Evolutionary conservation across 1,284 basidiomycete species (phyloP).

Genomic region (Amylostereum areolatum): DNA sequence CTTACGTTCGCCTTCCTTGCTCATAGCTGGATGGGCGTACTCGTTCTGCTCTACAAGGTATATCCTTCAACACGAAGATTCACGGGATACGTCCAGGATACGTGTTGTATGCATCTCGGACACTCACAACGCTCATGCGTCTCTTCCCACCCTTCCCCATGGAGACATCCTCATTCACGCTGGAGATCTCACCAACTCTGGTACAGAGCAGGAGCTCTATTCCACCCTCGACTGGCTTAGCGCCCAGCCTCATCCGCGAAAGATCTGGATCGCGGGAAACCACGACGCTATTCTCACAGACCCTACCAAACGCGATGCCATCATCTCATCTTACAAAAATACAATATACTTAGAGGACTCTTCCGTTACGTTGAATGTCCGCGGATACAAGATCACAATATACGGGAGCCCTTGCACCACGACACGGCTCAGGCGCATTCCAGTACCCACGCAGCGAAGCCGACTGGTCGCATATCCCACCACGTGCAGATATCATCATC

Average conservation of each 20-base stretch:
- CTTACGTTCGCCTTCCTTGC: too few species aligned
- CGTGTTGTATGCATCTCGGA: constrained; percentile 34
- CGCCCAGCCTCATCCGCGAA: constrained; percentile 28
- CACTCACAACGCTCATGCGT: constrained; percentile 29
- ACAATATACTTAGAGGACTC: constrained; percentile 27
- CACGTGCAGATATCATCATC: constrained; percentile 30
- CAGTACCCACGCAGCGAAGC: constrained; percentile 26
- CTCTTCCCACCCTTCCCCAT: constrained; percentile 26
- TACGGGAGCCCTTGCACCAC: constrained; percentile 31
- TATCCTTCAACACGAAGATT: neutral
- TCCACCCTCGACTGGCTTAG: constrained; percentile 23
- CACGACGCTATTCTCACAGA: constrained; percentile 27
- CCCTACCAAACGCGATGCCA: neutral
- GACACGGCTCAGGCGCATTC: constrained; percentile 27
- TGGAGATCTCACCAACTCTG: constrained; percentile 31
- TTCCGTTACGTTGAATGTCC: constrained; percentile 17
- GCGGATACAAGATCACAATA: constrained; percentile 22
- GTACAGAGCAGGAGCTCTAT: constrained; percentile 25
- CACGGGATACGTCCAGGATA: constrained; percentile 1
- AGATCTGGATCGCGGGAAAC: constrained; percentile 36
- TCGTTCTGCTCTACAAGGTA: too few species aligned
- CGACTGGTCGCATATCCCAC: constrained; percentile 22
- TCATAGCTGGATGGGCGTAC: too few species aligned
- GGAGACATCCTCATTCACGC: constrained; percentile 41
- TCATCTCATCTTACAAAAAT: constrained; percentile 14